Evolutionary conservation across 1,284 basidiomycete genomes (phyloP).

Genomic region (Apiotrichum mycotoxinovorans): DNA sequence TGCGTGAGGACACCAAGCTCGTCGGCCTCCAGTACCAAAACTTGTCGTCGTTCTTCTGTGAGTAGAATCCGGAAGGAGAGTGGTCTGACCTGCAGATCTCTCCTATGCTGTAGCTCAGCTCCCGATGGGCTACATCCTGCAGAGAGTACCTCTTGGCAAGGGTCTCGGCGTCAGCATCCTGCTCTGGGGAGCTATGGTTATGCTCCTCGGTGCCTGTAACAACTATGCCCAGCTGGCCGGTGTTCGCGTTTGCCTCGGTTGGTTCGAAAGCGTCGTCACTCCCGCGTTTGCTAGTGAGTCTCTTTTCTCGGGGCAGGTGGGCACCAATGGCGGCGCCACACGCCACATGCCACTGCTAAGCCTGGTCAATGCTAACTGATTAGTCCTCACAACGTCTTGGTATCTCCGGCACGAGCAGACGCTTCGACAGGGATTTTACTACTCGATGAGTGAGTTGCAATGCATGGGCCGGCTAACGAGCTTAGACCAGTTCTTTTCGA

Average conservation of each 20-base stretch:
- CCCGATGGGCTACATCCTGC: slow-evolving; percentile 31
- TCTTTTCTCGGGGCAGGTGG: too few relatives aligned
- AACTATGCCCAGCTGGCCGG: slow-evolving; percentile 24
- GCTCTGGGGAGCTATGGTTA: slow-evolving; percentile 28
- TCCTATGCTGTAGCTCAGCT: slow-evolving; percentile 26
- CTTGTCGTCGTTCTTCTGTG: slow-evolving; percentile 17
- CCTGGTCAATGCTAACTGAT: neutral
- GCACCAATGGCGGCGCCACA: too few relatives aligned
- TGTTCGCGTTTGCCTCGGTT: slow-evolving; percentile 25
- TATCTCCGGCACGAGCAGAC: slow-evolving; percentile 26
- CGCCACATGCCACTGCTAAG: too few relatives aligned
- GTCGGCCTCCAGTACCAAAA: slow-evolving; percentile 28
- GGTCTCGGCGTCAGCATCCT: slow-evolving; percentile 19
- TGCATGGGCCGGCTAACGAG: too few relatives aligned
- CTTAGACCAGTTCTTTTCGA: slow-evolving; percentile 26
- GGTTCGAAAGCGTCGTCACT: slow-evolving; percentile 31
- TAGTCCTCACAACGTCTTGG: slow-evolving; percentile 27
- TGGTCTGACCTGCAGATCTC: slow-evolving; percentile 13
- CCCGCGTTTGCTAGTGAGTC: slow-evolving; percentile 27
- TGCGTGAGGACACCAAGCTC: slow-evolving; percentile 31
- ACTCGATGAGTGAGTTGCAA: slow-evolving; percentile 25
- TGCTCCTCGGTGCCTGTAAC: slow-evolving; percentile 27
- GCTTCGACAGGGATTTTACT: slow-evolving; percentile 23
- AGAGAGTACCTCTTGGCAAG: slow-evolving; percentile 29
- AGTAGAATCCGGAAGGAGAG: too few relatives aligned